phyloP scores from a whole-genome alignment of 441 rosid species.

The Geranium incanum region DNA sequence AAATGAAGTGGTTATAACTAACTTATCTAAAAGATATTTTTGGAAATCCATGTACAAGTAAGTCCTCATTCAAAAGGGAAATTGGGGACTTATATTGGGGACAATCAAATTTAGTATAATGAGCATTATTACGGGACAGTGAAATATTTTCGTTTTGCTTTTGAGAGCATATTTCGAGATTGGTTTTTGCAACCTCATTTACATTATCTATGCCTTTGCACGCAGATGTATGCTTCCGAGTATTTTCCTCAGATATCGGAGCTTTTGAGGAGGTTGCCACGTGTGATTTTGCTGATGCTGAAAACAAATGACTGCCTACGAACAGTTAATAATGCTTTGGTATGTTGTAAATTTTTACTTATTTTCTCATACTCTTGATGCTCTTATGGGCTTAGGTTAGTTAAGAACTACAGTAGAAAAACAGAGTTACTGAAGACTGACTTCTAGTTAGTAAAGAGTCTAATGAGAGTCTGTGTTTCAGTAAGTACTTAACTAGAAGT shows the following conservation, averaged over 20 bases:
- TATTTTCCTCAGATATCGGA: conserved; percentile 81
- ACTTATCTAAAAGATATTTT: background rate
- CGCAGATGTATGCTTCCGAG: conserved; percentile 85
- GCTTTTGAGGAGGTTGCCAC: conserved; percentile 85
- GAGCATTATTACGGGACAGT: background rate
- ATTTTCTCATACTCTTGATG: background rate
- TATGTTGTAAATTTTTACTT: conserved; percentile 20
- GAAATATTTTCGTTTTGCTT: background rate
- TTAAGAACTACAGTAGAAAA: background rate
- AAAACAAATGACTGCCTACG: conserved; percentile 93
- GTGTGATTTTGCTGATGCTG: conserved; percentile 79
- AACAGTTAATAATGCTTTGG: conserved; percentile 75
- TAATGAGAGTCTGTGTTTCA: background rate
- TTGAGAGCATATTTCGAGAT: background rate
- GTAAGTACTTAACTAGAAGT: background rate
- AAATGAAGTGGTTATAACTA: background rate
- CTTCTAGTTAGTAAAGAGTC: background rate
- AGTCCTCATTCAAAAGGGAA: background rate
- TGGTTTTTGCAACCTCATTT: background rate
- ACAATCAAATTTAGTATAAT: background rate
- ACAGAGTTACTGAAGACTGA: background rate
- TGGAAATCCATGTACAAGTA: background rate
- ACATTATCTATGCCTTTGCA: conserved; percentile 8
- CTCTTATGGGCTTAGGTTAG: background rate
- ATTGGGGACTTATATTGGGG: background rate